Base-by-base conservation (phyloP, 352 stramenopile species). In the Phytophthora niederhauseri region DNA sequence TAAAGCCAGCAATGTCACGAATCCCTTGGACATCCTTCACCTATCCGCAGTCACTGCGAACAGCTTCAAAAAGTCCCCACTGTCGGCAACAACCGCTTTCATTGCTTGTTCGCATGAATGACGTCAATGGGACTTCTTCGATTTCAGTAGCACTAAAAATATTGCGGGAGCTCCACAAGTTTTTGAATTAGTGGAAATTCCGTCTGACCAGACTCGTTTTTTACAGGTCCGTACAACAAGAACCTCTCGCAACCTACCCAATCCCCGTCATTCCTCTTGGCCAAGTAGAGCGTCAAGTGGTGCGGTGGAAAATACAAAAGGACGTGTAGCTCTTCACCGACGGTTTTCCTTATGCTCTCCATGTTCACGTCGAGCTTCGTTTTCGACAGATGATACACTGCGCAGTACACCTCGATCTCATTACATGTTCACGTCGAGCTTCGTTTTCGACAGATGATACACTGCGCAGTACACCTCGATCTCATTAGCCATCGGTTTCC, bases 11-110 rank as follows among this genome's bases (percentile, higher is more conserved):
- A 6, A 58, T 58, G 52, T 57, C 43, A 6, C 15, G 9, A 20
- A 68, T 64, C 30, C 3, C 15, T 31, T 41, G 41, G 3, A 57
- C 36, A 45, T 63, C 45, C 17, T 38, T 53, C 19, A 68, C 17
- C 8, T 52, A 0, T 31, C 61, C 53, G 17, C 52, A 57, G 31
- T 63, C 17, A n/a, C n/a, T n/a, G n/a, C 45, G 22, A 68, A 53
- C 20, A 68, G 8, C 6, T 41, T 9, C 12, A 68, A 43, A 45
- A 68, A 57, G 4, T 31, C 45, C 7, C 43, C 61, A 9, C 24
- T 14, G 3, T 19, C 3, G 0, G 61, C 63, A 41, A 9, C 56
- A 28, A 15, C 50, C 34, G 5, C 36, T 43, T 43, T 43, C n/a
- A 34, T 9, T 34, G 30, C 30, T 12, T 6, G 30, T 34, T 34